Percentiles rank a stretch among this genome's conserved stretches.
Evolutionary conservation across 2,329 filamentous ascomycete genomes (phyloP).

Genomic region (Hypoxylon sp.): DNA sequence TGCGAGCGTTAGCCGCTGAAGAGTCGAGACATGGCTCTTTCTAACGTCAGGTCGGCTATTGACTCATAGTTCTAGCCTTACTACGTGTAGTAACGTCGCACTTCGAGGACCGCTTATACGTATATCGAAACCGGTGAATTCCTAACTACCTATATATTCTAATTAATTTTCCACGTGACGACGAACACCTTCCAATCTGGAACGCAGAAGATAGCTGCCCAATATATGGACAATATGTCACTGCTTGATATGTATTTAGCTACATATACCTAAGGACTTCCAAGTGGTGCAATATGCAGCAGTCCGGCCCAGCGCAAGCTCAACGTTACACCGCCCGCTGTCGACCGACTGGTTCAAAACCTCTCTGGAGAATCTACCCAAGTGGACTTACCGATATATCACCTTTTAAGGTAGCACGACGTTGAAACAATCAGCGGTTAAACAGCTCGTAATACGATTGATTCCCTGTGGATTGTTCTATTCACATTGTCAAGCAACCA

Average conservation of each 20-base stretch:
- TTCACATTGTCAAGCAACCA: conserved; percentile 20
- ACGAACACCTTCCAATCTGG: conserved; percentile 27
- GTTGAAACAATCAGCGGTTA: conserved; percentile 22
- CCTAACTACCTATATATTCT: conserved; percentile 16
- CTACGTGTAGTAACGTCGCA: conserved; percentile 44
- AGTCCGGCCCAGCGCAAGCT: conserved; percentile 23
- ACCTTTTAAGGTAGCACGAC: conserved; percentile 28
- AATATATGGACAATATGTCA: conserved; percentile 30
- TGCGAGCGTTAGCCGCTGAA: conserved; percentile 21
- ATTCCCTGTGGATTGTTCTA: conserved; percentile 14
- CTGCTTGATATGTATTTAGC: conserved; percentile 16
- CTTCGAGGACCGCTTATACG: conserved; percentile 32
- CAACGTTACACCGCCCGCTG: conserved; percentile 37
- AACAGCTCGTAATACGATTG: conserved; percentile 25
- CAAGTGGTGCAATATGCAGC: conserved; percentile 34
- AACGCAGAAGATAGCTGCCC: conserved; percentile 14
- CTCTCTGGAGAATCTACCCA: conserved; percentile 8
- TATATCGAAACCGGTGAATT: conserved; percentile 18
- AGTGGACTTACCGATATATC: conserved; percentile 18
- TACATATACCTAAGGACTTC: conserved; percentile 26
- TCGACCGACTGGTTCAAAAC: conserved; percentile 16
- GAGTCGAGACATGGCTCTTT: conserved; percentile 12
- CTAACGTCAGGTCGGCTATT: conserved; percentile 13
- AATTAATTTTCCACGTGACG: conserved; percentile 31
- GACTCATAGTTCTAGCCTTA: conserved; percentile 35